Conservation (phyloP, 257 asterid species). For the Schizonepeta tenuifolia region DNA sequence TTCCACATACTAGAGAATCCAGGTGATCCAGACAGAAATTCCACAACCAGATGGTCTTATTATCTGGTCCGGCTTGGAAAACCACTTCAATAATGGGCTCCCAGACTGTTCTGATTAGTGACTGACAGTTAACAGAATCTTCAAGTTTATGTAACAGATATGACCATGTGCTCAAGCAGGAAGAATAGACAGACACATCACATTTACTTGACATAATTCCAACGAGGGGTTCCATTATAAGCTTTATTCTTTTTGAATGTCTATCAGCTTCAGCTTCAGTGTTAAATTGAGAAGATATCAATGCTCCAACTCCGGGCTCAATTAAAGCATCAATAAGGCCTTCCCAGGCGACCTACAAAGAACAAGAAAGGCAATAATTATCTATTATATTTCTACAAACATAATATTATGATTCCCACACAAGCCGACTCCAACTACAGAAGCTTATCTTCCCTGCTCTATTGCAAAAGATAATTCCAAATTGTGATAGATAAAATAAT, state of each 20-base stretch:
- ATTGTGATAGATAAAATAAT: background rate
- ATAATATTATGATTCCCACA: background rate
- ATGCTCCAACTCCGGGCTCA: slow-evolving; percentile 46
- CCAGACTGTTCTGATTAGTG: slow-evolving; percentile 57
- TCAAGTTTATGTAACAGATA: slow-evolving; percentile 77
- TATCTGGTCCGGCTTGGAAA: slow-evolving; percentile 60
- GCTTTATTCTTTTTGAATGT: slow-evolving; percentile 57
- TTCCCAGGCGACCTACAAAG: slow-evolving; percentile 82
- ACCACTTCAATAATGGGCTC: slow-evolving; percentile 67
- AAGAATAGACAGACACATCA: slow-evolving; percentile 62
- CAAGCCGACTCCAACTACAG: background rate
- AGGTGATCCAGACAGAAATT: slow-evolving; percentile 67
- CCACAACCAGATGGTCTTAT: slow-evolving; percentile 58
- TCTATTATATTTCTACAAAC: background rate
- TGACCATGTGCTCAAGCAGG: slow-evolving; percentile 88
- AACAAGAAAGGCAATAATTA: slow-evolving; percentile 24
- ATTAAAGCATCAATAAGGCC: slow-evolving; percentile 70
- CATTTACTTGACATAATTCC: slow-evolving; percentile 76
- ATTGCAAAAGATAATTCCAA: slow-evolving; percentile 5
- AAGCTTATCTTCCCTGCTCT: background rate
- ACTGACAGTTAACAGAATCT: slow-evolving; percentile 49
- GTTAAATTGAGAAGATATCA: slow-evolving; percentile 37
- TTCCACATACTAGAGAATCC: slow-evolving; percentile 54
- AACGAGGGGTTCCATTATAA: slow-evolving; percentile 70
- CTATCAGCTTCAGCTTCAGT: slow-evolving; percentile 45